These are phyloP conservation scores for Colletotrichum somersetense DNA, from an alignment of 2,329 filamentous ascomycete genomes.

Conservation along the genomic window DNA sequence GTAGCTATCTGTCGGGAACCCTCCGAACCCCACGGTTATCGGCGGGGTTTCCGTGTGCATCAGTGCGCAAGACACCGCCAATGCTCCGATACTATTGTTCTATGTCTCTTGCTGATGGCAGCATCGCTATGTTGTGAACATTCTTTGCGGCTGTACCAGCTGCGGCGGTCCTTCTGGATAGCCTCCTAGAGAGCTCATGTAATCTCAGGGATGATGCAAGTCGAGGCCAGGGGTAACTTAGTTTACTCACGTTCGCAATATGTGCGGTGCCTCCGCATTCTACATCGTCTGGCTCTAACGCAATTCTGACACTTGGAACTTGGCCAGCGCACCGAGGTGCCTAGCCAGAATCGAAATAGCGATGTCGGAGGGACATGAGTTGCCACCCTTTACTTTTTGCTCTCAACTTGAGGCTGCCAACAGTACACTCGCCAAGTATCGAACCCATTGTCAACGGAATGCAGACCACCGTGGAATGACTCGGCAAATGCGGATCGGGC, in stretches of 20 bases:
- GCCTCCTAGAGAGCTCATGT: too few relatives aligned
- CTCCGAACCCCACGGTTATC: conserved; percentile 21
- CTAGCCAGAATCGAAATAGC: neutral
- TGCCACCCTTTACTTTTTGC: conserved; percentile 46
- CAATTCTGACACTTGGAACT: conserved; percentile 45
- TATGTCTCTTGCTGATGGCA: too few relatives aligned
- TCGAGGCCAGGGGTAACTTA: too few relatives aligned
- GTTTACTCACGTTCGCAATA: neutral
- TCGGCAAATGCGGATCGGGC: neutral
- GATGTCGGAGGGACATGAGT: neutral
- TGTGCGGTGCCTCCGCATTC: neutral
- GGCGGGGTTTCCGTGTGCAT: neutral
- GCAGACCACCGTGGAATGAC: neutral
- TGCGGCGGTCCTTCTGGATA: too few relatives aligned
- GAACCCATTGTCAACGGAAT: neutral
- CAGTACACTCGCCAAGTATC: conserved; percentile 44
- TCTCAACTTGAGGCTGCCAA: conserved; percentile 47
- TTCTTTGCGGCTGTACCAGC: too few relatives aligned
- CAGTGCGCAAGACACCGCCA: too few relatives aligned
- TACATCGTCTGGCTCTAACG: conserved; percentile 19
- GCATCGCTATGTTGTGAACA: too few relatives aligned
- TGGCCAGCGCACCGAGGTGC: conserved; percentile 40
- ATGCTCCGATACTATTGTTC: too few relatives aligned
- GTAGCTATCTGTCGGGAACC: conserved; percentile 33
- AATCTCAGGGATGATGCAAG: too few relatives aligned